Evolutionary conservation across 2,329 filamentous ascomycete species (phyloP).

Genomic region (Aspergillus alliaceus): DNA sequence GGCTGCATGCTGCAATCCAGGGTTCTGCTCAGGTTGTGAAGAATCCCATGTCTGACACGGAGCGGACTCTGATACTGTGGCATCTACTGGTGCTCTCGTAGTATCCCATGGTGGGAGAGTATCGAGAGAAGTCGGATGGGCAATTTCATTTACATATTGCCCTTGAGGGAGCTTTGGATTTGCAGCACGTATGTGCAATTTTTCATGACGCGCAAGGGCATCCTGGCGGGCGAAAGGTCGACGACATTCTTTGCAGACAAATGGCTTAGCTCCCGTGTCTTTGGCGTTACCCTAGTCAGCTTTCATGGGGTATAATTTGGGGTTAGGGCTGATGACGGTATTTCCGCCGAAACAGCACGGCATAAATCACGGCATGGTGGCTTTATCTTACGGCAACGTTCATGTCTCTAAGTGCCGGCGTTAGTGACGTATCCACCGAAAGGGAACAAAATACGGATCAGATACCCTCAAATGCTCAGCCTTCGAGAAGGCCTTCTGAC

Average conservation of each 20-base stretch:
- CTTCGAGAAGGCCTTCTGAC: conserved; percentile 44
- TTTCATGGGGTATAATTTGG: neutral
- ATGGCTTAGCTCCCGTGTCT: conserved; percentile 46
- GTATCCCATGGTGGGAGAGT: conserved; percentile 26
- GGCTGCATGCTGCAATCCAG: conserved; percentile 23
- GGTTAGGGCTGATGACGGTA: conserved; percentile 6
- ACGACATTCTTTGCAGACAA: conserved; percentile 41
- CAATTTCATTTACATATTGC: conserved; percentile 9
- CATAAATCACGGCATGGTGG: conserved; percentile 3
- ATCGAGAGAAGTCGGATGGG: conserved; percentile 20
- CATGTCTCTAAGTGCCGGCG: conserved; percentile 38
- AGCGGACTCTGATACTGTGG: conserved; percentile 16
- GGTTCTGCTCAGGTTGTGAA: conserved; percentile 18
- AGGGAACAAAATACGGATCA: conserved; percentile 4
- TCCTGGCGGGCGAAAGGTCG: conserved; percentile 46
- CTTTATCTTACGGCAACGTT: conserved; percentile 42
- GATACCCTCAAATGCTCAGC: conserved; percentile 43
- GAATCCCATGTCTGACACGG: conserved; percentile 27
- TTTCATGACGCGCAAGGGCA: conserved; percentile 47
- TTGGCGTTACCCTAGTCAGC: conserved; percentile 19
- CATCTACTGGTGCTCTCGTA: conserved; percentile 19
- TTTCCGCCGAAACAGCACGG: neutral
- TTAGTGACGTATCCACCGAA: conserved; percentile 16
- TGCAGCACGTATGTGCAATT: conserved; percentile 37
- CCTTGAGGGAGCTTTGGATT: conserved; percentile 19